Base-by-base conservation (phyloP, 768 basidiomycete species). In the Auricularia auricula-judae region DNA sequence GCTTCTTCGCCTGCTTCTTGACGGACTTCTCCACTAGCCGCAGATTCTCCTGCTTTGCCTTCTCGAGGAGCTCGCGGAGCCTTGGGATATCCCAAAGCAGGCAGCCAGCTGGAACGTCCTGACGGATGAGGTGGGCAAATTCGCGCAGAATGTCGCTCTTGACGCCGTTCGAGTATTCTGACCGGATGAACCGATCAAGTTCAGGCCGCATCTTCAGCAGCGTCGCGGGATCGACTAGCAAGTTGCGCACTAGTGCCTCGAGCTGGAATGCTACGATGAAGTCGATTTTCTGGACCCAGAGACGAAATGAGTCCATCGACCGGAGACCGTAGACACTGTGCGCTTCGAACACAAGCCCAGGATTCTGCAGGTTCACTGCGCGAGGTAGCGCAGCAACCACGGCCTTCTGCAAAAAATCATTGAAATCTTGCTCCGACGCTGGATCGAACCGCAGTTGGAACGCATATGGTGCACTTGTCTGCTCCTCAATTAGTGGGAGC, bases 181-280 rank as follows among this genome's bases (percentile, higher is more conserved):
- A 51, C 11, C 66, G 23, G 14, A 74, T 65, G 47, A 82, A 67
- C 1, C 67, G 12, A 2, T 70, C 66, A 36, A 86, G 74, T 33
- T 67, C 62, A 0, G 72, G 73, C 18, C 79, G 73, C 4, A 74
- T 68, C 3, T 74, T 61, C 4, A 74, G 70, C 1, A 93, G 54
- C 39, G 90, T 86, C 5, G 74, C 73, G 0, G 88, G 85, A 65
- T 85, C 83, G 29, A 92, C 76, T n/a, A 83, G 73, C 0, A 82
- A 81, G 66, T 87, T 88, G 33, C 78, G 83, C 3, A 93, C 71
- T 11, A 91, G 76, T 0, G 84, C 81, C 71, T 89, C 90, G 36
- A 91, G 75, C 72, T 93, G 91, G 71, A 91, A 93, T 0, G 86
- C 87, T 36, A 90, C 78, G 3, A 76, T 73, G 87, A 88, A 93